Evolutionary conservation across 2,329 filamentous ascomycete genomes (phyloP), one percentile per base, ranked within the genome.

Genomic region (Penicillium sp.): DNA sequence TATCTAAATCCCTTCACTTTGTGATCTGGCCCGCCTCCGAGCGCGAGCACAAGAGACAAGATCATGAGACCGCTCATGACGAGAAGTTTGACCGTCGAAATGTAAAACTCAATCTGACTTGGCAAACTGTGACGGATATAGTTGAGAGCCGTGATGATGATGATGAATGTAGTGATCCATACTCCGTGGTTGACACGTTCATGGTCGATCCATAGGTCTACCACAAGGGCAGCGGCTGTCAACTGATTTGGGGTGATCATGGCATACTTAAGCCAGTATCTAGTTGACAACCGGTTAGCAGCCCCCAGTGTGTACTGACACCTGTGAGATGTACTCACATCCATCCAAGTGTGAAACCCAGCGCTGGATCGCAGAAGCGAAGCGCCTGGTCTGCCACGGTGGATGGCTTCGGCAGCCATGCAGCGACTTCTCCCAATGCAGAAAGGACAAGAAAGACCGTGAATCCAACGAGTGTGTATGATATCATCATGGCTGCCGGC

Each of bases 241-340:
- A 95, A 82, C 73, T 96, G 91, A 72, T 94, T 95, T 1, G 92
- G 91, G 1, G 90, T 93, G 49, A 91, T 86, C 71, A 96, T 92
- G 75, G 94, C 90, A 77, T 94, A 95, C 72, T 86, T 93, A 76
- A 88, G 83, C 85, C 86, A 91, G 70, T 77, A 79, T 65, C 76
- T 79, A 37, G 35, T 38, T 30, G n/a, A 26, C 4, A 47, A 12
- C 2, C 12, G 33, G 15, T 22, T 15, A 26, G 26, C 17, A 9
- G 17, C 42, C n/a, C 15, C 30, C 0, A 4, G 2, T 22, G 19
- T 13, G 7, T n/a, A 9, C 12, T 33, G 22, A 3, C 8, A 17
- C 8, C 10, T 22, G 13, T 2, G 19, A 6, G 17, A 10, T 44
- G 24, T 3, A 62, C 73, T 65, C 78, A 90, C 83, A 83, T 87